Evolutionary conservation across 1,284 basidiomycete genomes (phyloP).

Genomic region (Neolentinus lepideus): DNA sequence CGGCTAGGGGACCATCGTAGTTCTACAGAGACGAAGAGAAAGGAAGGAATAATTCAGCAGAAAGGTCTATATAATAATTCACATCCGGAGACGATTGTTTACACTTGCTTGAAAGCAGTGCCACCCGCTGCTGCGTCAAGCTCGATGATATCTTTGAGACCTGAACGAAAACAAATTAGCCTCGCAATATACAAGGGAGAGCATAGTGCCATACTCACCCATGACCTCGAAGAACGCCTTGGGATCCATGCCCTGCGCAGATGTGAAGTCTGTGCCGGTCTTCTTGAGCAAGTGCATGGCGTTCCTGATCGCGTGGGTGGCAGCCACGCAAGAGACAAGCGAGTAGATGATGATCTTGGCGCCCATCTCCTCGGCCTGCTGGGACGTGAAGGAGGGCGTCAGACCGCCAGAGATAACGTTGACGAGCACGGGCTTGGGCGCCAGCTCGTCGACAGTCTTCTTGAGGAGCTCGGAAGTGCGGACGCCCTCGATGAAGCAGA

Average conservation of each 20-base stretch:
- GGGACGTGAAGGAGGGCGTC: slow-evolving; percentile 64
- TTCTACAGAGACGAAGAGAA: neutral
- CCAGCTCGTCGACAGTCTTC: slow-evolving; percentile 55
- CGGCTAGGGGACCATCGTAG: too few species aligned
- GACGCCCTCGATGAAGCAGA: slow-evolving; percentile 82
- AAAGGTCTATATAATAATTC: neutral
- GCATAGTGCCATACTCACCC: slow-evolving; percentile 28
- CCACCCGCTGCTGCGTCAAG: slow-evolving; percentile 58
- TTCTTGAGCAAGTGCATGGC: slow-evolving; percentile 70
- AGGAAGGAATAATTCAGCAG: neutral
- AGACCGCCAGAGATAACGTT: slow-evolving; percentile 75
- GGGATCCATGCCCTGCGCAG: slow-evolving; percentile 70
- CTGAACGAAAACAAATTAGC: slow-evolving; percentile 19
- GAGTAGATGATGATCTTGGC: slow-evolving; percentile 76
- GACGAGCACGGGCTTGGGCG: slow-evolving; percentile 68
- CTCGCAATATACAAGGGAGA: neutral
- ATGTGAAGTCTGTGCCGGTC: slow-evolving; percentile 65
- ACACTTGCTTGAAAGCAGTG: slow-evolving; percentile 44
- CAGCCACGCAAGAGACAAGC: slow-evolving; percentile 64
- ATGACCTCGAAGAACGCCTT: slow-evolving; percentile 72
- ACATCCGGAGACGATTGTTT: slow-evolving; percentile 10
- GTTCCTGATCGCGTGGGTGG: slow-evolving; percentile 62
- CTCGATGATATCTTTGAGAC: slow-evolving; percentile 47
- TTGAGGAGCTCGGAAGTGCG: slow-evolving; percentile 60
- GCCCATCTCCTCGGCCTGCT: slow-evolving; percentile 61